Evolutionary conservation across 2,329 filamentous ascomycete genomes (phyloP), one percentile per base, ranked within the genome.

Genomic region (Botrytis medusae): DNA sequence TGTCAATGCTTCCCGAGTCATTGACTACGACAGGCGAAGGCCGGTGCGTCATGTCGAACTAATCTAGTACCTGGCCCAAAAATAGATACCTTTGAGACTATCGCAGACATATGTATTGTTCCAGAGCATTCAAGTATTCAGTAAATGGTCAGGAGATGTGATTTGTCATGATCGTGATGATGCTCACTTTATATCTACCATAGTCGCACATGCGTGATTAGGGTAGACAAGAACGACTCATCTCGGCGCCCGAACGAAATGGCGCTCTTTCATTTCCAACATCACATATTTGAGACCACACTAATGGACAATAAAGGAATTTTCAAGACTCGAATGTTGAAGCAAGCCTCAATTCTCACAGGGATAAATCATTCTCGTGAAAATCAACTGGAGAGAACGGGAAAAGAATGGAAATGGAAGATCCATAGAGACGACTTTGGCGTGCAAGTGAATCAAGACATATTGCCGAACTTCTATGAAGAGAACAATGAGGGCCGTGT

Each of bases 281-380:
- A 29, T 32, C 37, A 57, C 9, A 6, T 44, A 7, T 44, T 18
- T 18, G 12, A 57, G 34, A 57, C 48, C n/a, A 44, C 32, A 57
- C 34, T 57, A 57, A 32, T 12, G 10, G 32, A 29, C 34, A 14
- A 42, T 16, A 20, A 68, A 48, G 20, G 25, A 54, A 57, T 5
- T 14, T 57, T 10, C 6, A 57, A 57, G 37, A 59, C 65, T 57
- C 18, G 10, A 44, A 57, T 25, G 18, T 69, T 57, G 48, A 69
- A 57, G n/a, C 20, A 57, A 32, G 57, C 37, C 48, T 32, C n/a
- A 20, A 16, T 42, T 51, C 1, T 42, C 4, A 42, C 48, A 42
- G 37, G 48, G 48, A 68, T 57, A 32, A 25, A 57, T 57, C 65
- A 69, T 69, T 42, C 65, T 57, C 48, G 37, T 18, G 20, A 25